phyloP scores from a whole-genome alignment of 805 yeast species.

The Candida sphagnicola region DNA sequence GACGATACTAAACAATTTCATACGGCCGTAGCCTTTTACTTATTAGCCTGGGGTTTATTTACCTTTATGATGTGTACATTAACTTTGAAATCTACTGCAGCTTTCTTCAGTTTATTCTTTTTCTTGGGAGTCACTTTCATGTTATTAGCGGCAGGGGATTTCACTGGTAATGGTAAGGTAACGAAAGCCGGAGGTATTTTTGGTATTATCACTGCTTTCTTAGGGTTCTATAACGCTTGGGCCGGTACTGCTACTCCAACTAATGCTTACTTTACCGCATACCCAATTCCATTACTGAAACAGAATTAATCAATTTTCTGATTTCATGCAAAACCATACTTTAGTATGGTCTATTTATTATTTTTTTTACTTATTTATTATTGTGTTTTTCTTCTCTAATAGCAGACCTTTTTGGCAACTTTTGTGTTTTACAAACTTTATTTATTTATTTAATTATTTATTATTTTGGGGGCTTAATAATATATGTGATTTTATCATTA shows the following conservation, averaged over 20 bases:
- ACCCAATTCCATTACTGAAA: slow-evolving; percentile 21
- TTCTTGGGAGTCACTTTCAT: slow-evolving; percentile 30
- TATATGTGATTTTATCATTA: neutral
- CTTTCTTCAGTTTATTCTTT: slow-evolving; percentile 29
- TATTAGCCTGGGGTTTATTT: slow-evolving; percentile 39
- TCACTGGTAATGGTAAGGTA: slow-evolving; percentile 21
- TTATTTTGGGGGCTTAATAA: slow-evolving; percentile 2
- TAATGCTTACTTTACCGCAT: slow-evolving; percentile 34
- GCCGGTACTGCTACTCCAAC: slow-evolving; percentile 33
- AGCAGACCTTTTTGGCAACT: neutral
- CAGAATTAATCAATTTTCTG: neutral
- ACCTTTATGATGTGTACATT: slow-evolving; percentile 32
- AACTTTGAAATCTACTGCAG: slow-evolving; percentile 37
- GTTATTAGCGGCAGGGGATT: slow-evolving; percentile 33
- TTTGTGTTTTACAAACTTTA: neutral
- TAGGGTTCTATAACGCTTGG: slow-evolving; percentile 39
- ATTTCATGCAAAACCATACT: neutral
- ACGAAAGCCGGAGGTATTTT: slow-evolving; percentile 38
- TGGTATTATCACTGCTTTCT: slow-evolving; percentile 38
- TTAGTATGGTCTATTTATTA: neutral
- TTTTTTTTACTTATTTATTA: neutral
- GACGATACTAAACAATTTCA: slow-evolving; percentile 21
- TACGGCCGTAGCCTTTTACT: slow-evolving; percentile 33
- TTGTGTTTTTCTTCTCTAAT: neutral
- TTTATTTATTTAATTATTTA: neutral